These are phyloP conservation scores for Diospyros kaki DNA, from an alignment of 148 eudicot genomes.

Conservation along the genomic window DNA sequence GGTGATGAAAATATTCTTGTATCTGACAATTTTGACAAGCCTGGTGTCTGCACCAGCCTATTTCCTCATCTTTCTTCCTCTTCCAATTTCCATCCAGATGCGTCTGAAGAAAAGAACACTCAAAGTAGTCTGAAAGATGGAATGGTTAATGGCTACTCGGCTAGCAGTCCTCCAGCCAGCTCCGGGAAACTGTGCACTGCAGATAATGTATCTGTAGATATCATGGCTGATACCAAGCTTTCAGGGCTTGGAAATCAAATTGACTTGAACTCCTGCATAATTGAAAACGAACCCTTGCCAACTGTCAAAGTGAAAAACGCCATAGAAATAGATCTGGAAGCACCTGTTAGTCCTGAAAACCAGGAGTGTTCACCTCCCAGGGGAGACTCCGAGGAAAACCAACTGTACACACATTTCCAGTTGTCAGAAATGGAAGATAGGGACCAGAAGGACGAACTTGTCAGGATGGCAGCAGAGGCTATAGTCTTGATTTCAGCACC, in stretches of 20 bases:
- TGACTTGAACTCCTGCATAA: conserved; percentile 26
- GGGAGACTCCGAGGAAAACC: conserved; percentile 39
- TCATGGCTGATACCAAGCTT: conserved; percentile 6
- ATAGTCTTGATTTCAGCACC: conserved; percentile 37
- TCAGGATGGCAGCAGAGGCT: conserved; percentile 41
- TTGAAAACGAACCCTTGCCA: conserved; percentile 5
- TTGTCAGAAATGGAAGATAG: conserved; percentile 12
- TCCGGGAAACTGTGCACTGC: conserved; percentile 17
- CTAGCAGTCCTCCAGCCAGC: conserved; percentile 10
- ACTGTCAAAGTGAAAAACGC: not conserved
- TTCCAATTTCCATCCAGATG: not conserved
- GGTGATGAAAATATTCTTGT: too few species aligned
- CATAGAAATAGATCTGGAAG: conserved; percentile 38
- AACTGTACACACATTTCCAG: conserved; percentile 15
- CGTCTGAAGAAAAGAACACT: not conserved
- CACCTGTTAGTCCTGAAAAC: conserved; percentile 50
- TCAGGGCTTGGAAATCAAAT: conserved; percentile 16
- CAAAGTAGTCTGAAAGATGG: conserved; percentile 22
- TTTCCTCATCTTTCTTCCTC: too few species aligned
- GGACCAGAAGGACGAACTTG: conserved; percentile 24
- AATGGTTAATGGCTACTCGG: conserved; percentile 15
- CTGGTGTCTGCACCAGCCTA: too few species aligned
- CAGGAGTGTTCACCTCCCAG: conserved; percentile 47
- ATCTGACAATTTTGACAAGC: too few species aligned
- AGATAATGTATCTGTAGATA: conserved; percentile 9